Conservation (phyloP, 441 rosid species). For the Adansonia gregorii region DNA sequence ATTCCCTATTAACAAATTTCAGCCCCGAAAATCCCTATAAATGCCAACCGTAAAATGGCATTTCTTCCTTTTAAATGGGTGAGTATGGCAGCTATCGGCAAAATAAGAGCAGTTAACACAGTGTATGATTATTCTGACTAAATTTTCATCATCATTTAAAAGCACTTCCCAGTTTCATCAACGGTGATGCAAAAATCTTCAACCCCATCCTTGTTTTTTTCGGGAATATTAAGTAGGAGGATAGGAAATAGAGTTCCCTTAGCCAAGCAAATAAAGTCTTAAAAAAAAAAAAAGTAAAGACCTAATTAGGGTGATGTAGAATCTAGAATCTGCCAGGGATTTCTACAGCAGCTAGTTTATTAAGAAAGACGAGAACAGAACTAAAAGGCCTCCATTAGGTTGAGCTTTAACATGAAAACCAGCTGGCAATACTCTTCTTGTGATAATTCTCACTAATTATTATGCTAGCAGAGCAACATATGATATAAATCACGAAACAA, state of each 20-base stretch:
- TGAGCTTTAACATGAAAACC: not conserved
- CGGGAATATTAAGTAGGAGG: not conserved
- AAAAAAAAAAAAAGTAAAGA: not conserved
- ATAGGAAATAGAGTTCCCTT: not conserved
- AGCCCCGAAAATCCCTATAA: not conserved
- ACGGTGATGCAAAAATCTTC: constrained; percentile 3
- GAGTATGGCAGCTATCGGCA: not conserved
- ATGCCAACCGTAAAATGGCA: constrained; percentile 2
- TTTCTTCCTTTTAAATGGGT: not conserved
- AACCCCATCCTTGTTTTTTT: not conserved
- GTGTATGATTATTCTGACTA: not conserved
- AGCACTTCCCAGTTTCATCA: not conserved
- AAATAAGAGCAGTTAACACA: not conserved
- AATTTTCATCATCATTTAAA: not conserved
- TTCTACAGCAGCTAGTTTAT: not conserved
- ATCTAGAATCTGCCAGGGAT: not conserved
- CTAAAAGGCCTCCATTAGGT: not conserved
- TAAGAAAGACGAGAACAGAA: constrained; percentile 7
- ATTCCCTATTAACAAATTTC: not conserved
- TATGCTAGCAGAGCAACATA: constrained; percentile 11
- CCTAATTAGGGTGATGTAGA: not conserved
- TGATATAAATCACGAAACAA: constrained; percentile 1
- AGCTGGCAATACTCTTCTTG: not conserved
- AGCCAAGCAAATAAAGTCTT: constrained; percentile 4
- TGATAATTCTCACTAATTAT: constrained; percentile 3